Evolutionary conservation across 352 stramenopile genomes (phyloP).

Genomic region (Aphanomyces euteiches): DNA sequence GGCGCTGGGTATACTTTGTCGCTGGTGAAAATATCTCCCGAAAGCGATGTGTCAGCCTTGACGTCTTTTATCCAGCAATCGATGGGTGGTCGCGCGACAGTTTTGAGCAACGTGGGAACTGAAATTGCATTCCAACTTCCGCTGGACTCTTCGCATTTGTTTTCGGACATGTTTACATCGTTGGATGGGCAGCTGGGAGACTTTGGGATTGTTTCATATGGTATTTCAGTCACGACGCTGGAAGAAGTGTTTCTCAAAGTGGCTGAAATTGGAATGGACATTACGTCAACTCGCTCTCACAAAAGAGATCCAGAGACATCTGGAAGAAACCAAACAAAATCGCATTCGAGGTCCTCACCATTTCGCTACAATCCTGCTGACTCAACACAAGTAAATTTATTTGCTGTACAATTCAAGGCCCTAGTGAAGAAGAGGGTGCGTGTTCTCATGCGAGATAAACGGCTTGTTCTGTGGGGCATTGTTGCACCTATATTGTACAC

Average conservation of each 20-base stretch:
- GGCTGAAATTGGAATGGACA: slow-evolving; percentile 31
- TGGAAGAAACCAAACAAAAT: too few species aligned
- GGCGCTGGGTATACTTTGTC: slow-evolving; percentile 69
- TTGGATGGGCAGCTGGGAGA: slow-evolving; percentile 37
- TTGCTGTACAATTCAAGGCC: slow-evolving; percentile 41
- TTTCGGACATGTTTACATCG: slow-evolving; percentile 74
- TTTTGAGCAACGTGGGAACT: slow-evolving; percentile 78
- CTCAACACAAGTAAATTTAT: slow-evolving; percentile 24
- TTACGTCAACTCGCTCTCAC: too few species aligned
- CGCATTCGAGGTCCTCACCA: too few species aligned
- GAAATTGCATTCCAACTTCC: slow-evolving; percentile 88
- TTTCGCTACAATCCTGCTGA: too few species aligned
- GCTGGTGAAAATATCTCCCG: slow-evolving; percentile 38
- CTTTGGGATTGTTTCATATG: slow-evolving; percentile 70
- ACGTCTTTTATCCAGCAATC: slow-evolving; percentile 51
- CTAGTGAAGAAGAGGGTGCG: slow-evolving; percentile 54
- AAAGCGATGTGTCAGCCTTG: background rate
- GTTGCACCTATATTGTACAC: slow-evolving; percentile 58
- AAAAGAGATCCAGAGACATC: too few species aligned
- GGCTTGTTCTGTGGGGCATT: slow-evolving; percentile 63
- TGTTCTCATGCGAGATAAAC: slow-evolving; percentile 58
- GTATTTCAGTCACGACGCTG: slow-evolving; percentile 90
- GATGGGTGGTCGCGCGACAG: slow-evolving; percentile 23
- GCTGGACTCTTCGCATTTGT: slow-evolving; percentile 50
- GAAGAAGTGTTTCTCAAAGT: slow-evolving; percentile 93